Evolutionary conservation across 2,329 filamentous ascomycete species (phyloP).

Genomic region (Samsoniella hepiali): DNA sequence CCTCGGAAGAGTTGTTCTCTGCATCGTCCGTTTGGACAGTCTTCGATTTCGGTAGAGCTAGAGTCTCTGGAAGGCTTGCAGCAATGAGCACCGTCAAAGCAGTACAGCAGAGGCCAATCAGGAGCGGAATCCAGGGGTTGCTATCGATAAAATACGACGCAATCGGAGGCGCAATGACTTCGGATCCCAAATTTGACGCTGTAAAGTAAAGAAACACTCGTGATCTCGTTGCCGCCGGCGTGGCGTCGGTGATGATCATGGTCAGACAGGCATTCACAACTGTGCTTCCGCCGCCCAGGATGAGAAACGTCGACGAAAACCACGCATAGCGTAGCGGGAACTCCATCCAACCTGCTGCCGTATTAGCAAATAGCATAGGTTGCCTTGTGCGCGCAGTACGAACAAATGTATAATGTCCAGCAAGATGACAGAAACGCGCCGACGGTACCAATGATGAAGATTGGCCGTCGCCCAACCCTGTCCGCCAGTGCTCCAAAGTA

Average conservation of each 20-base stretch:
- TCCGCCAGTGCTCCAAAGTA: slow-evolving; percentile 16
- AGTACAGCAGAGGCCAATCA: slow-evolving; percentile 9
- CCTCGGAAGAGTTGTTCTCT: background rate
- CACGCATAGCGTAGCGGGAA: slow-evolving; percentile 10
- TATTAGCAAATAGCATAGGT: background rate
- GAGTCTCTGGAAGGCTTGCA: background rate
- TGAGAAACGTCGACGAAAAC: slow-evolving; percentile 13
- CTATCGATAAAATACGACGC: slow-evolving; percentile 17
- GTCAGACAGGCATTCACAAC: slow-evolving; percentile 11
- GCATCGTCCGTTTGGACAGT: background rate
- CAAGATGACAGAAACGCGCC: slow-evolving; percentile 2
- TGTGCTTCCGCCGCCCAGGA: slow-evolving; percentile 11
- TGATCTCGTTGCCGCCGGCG: background rate
- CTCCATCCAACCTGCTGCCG: slow-evolving; percentile 8
- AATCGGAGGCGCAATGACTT: slow-evolving; percentile 13
- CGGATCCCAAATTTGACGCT: slow-evolving; percentile 71
- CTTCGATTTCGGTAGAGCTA: background rate
- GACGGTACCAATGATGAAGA: background rate
- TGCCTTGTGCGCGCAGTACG: background rate
- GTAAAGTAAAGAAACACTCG: slow-evolving; percentile 74
- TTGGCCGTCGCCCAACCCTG: slow-evolving; percentile 5
- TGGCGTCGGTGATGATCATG: slow-evolving; percentile 17
- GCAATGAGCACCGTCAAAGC: background rate
- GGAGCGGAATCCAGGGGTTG: slow-evolving; percentile 10
- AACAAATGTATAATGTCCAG: slow-evolving; percentile 14